Conservation (phyloP, 441 rosid genomes). For the Syzygium malaccense region DNA sequence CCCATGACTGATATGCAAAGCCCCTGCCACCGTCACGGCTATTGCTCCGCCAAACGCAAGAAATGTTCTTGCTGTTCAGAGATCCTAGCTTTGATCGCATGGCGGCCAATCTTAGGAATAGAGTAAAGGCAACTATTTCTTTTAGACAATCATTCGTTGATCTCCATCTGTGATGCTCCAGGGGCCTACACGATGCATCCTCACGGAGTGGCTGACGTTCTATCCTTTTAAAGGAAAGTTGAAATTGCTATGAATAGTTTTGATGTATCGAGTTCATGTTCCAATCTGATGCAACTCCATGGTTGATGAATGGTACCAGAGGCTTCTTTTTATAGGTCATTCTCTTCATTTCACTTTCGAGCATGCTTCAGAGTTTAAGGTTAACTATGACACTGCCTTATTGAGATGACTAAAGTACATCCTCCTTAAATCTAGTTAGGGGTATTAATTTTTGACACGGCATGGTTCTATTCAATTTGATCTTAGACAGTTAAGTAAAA, state of each 20-base stretch:
- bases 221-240: background rate
- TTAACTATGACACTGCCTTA: background rate
- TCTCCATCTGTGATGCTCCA: background rate
- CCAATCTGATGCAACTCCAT: background rate
- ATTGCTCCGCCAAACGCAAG: no score
- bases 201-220: background rate
- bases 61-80: background rate
- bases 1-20: no score
- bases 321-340: background rate
- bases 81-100: background rate
- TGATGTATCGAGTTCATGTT: background rate
- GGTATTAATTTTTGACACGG: background rate
- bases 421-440: background rate
- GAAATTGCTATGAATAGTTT: background rate
- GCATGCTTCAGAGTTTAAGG: background rate
- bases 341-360: background rate
- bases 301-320: background rate
- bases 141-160: background rate
- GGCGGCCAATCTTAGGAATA: background rate
- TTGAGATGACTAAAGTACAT: background rate
- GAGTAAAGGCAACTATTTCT: background rate
- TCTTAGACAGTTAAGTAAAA: background rate
- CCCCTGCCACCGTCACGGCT: no score
- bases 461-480: background rate
- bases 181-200: background rate